phyloP scores from a whole-genome alignment of 139 green algal genomes.

The Desmodesmus armatus region DNA sequence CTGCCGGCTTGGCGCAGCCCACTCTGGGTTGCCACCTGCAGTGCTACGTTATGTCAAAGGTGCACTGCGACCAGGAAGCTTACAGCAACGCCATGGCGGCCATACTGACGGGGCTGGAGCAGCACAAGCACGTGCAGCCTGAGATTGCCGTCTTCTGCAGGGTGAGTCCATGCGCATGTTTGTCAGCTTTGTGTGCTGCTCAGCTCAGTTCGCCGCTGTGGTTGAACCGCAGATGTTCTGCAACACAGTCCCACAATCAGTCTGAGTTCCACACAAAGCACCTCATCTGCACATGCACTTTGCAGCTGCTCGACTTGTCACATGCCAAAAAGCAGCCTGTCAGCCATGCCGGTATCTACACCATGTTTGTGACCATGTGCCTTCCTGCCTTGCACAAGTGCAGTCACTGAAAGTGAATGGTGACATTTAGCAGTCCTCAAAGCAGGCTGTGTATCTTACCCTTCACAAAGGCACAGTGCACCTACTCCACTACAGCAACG shows the following conservation, averaged over 20 bases:
- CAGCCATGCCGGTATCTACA: not conserved
- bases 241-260: not conserved
- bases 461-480: not conserved
- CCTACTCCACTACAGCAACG: not conserved
- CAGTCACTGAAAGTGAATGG: too few species aligned
- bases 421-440: too few species aligned
- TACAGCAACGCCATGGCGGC: not conserved
- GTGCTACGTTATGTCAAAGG: slow-evolving; percentile 10
- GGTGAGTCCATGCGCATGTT: slow-evolving; percentile 1
- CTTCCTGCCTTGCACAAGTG: too few species aligned
- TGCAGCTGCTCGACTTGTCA: too few species aligned
- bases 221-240: not conserved
- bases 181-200: not conserved
- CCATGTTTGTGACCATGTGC: too few species aligned
- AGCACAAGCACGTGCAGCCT: slow-evolving; percentile 15
- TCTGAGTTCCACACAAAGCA: not conserved
- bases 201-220: not conserved
- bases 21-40: slow-evolving; percentile 36
- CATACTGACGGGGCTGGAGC: not conserved
- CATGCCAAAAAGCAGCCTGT: not conserved
- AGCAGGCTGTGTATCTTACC: not conserved
- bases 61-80: not conserved
- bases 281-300: too few species aligned
- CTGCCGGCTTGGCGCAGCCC: not conserved
- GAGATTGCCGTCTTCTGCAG: slow-evolving; percentile 8